phyloP scores from a whole-genome alignment of 495 filamentous ascomycete species.

The Lepraria neglecta region DNA sequence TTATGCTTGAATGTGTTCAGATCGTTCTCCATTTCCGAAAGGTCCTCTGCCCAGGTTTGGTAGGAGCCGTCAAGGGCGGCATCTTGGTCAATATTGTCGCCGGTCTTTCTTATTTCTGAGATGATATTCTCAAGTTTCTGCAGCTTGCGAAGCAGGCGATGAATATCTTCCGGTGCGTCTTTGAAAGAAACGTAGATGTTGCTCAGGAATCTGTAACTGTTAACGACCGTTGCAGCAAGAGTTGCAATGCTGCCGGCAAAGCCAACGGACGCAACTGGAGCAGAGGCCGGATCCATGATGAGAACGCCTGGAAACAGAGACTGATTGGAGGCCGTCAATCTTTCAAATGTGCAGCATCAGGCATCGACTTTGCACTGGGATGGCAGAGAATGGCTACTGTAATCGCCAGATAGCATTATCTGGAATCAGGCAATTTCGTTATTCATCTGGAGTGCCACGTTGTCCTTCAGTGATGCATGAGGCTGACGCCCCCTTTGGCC shows the following conservation, averaged over 20 bases:
- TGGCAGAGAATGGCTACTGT: no score
- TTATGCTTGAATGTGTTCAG: background rate
- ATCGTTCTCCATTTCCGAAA: background rate
- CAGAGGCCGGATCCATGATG: background rate
- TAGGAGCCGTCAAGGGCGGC: background rate
- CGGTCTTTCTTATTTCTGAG: background rate
- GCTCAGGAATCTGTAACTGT: background rate
- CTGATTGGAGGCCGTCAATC: no score
- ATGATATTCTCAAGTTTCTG: background rate
- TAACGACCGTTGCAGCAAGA: background rate
- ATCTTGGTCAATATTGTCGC: background rate
- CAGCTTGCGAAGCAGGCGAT: background rate
- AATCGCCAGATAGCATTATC: no score
- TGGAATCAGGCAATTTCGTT: no score
- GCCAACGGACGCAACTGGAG: background rate
- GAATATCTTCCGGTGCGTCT: slow-evolving; percentile 1
- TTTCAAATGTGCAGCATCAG: no score
- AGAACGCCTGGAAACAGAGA: no score
- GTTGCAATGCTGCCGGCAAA: background rate
- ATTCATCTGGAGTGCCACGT: no score
- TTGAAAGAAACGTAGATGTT: background rate
- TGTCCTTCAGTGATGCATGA: no score
- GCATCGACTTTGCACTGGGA: no score
- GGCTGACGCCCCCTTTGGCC: no score
- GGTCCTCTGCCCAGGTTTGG: background rate